A percentile compares a stretch with the other conserved stretches of the same genome.
Conservation (phyloP, 2,329 filamentous ascomycete species). For the Pseudogymnoascus pannorum region DNA sequence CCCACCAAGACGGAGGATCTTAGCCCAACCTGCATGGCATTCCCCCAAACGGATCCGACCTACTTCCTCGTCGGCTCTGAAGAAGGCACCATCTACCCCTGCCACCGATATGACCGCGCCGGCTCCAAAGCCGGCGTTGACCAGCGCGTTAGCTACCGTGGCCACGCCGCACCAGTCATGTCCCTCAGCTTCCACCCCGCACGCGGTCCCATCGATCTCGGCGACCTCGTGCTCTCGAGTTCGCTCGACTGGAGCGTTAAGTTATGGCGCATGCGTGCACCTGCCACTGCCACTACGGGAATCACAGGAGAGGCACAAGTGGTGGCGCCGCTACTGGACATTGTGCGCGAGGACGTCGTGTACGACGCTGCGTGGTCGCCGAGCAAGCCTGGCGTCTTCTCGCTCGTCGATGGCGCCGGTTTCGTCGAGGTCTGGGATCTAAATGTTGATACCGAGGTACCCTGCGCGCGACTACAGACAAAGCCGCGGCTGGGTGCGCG, state of each 20-base stretch:
- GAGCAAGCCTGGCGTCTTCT: conserved; percentile 88
- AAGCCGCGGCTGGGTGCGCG: conserved; percentile 47
- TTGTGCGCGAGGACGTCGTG: conserved; percentile 89
- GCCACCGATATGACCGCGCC: conserved; percentile 93
- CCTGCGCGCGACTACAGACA: conserved; percentile 72
- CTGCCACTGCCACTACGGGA: conserved; percentile 56
- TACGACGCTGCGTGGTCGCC: conserved; percentile 97
- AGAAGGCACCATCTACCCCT: conserved; percentile 92
- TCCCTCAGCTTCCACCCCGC: conserved; percentile 92
- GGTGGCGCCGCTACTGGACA: conserved; percentile 74
- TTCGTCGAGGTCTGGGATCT: conserved; percentile 94
- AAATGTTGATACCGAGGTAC: conserved; percentile 85
- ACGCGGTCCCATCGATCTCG: conserved; percentile 84
- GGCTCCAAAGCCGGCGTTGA: conserved; percentile 96
- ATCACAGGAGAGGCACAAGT: conserved; percentile 40
- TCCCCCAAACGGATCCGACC: conserved; percentile 89
- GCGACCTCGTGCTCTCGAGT: conserved; percentile 85
- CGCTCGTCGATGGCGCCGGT: conserved; percentile 86
- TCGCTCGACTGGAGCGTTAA: conserved; percentile 96
- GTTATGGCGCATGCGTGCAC: conserved; percentile 86
- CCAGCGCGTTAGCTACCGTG: conserved; percentile 76
- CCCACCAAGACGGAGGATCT: conserved; percentile 91
- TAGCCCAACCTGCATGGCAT: conserved; percentile 87
- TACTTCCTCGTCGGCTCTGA: conserved; percentile 97
- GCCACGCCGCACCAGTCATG: conserved; percentile 91